Evolutionary conservation across 352 stramenopile species (phyloP), one percentile per base, ranked within the genome.

Genomic region (Pythium dissimile): DNA sequence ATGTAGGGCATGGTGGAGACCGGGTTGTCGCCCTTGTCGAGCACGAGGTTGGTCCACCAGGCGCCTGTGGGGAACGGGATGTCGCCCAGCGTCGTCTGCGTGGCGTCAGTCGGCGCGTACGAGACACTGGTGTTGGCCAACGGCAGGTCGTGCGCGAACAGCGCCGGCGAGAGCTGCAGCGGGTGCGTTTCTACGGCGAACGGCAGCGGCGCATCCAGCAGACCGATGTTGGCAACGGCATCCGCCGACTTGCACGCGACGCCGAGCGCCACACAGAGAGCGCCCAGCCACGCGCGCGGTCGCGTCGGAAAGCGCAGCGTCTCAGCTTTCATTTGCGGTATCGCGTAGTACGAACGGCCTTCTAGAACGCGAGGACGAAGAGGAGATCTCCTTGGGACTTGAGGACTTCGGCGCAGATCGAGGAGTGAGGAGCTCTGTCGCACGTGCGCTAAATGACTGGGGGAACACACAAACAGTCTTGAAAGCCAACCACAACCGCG

Each of bases 21-120:
- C 38, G 69, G 52, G 42, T 71, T 71, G 30, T 80, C 69, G 58
- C 84, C 79, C 26, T 86, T 54, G 20, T 73, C 74, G 26, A 93
- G 71, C 55, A 93, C 81, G 30, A 89, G 66, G 61, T 93, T 93
- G 34, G 80, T 90, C 84, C 84, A 93, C 69, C 78, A 93, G 4
- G 84, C 80, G 44, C 80, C 80, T 0, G 84, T 93, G 18, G 84
- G 84, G 68, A 93, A 93, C 43, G 80, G 77, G 37, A 76, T 66
- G 54, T 86, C 77, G 6, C 62, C 67, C 5, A 70, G 42, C 16
- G 58, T 56, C 24, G 84, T 66, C 16, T 59, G 54, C 57, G 64
- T 30, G 42, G 68, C 24, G 18, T 56, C 39, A 11, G 53, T 52
- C 13, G 60, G 48, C 11, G 45, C 39, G 48, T 56, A 59, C 46